Evolutionary conservation across 805 yeast genomes (phyloP).

Genomic region (Zygosaccharomyces bisporus): DNA sequence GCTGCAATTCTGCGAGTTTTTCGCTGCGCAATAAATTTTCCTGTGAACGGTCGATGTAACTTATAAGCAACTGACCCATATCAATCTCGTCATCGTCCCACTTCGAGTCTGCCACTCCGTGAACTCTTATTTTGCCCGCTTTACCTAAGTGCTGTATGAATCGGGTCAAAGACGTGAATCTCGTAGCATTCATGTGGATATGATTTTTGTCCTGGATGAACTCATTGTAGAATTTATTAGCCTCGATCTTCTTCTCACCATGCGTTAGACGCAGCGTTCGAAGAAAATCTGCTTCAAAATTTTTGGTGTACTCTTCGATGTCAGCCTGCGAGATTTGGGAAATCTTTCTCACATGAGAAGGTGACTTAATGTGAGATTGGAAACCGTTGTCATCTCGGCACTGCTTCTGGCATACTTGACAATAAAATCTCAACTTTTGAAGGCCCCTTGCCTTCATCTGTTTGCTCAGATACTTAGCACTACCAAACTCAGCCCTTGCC

Average conservation of each 20-base stretch:
- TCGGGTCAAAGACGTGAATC: constrained; percentile 65
- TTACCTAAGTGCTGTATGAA: constrained; percentile 61
- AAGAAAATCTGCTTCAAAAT: constrained; percentile 64
- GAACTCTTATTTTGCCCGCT: constrained; percentile 53
- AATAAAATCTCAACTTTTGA: constrained; percentile 81
- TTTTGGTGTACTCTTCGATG: constrained; percentile 54
- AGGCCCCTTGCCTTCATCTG: constrained; percentile 79
- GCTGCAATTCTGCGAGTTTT: constrained; percentile 37
- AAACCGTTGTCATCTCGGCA: constrained; percentile 96
- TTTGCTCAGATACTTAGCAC: constrained; percentile 69
- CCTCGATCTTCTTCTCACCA: constrained; percentile 75
- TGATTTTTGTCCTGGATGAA: constrained; percentile 79
- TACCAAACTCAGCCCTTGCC: constrained; percentile 59
- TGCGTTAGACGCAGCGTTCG: constrained; percentile 60
- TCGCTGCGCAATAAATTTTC: constrained; percentile 44
- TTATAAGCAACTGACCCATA: constrained; percentile 42
- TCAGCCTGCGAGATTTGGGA: constrained; percentile 45
- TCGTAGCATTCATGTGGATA: constrained; percentile 86
- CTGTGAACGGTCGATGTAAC: constrained; percentile 55
- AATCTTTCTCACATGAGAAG: constrained; percentile 64
- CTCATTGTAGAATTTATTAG: constrained; percentile 87
- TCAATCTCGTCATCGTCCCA: constrained; percentile 35
- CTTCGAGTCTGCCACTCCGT: constrained; percentile 30
- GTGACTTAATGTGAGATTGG: constrained; percentile 82
- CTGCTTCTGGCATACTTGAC: constrained; percentile 89